These are phyloP conservation scores for Clarireedia homoeocarpa DNA, from an alignment of 2,329 filamentous ascomycete species.

Conservation along the genomic window DNA sequence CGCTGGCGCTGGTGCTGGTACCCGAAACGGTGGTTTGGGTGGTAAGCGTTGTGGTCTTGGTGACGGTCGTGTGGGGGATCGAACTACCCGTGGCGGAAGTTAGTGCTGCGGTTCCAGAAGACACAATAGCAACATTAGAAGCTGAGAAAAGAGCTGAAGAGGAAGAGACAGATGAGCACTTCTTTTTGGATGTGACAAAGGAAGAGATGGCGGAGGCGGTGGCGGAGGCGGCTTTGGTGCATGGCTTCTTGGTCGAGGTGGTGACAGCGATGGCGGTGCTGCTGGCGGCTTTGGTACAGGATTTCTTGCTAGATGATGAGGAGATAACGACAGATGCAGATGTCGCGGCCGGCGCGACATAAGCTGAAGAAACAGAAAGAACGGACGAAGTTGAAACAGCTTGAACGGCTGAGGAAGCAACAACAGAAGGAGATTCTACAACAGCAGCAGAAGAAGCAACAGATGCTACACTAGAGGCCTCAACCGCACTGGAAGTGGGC, in stretches of 20 bases:
- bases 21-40: background rate
- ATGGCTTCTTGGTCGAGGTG: background rate
- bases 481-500: background rate
- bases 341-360: background rate
- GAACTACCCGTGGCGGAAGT: background rate
- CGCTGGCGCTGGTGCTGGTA: background rate
- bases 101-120: background rate
- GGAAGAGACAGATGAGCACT: background rate
- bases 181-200: constrained; percentile 1
- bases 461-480: too few species aligned
- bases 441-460: background rate
- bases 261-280: background rate
- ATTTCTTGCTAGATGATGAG: background rate
- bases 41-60: background rate
- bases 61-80: background rate
- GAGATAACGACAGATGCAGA: background rate
- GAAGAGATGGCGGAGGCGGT: background rate
- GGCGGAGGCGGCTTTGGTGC: background rate
- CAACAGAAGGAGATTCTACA: background rate
- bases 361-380: background rate
- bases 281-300: constrained; percentile 1
- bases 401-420: background rate
- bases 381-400: background rate
- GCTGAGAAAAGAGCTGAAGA: background rate
- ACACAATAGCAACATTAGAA: background rate